A percentile compares a stretch with the other conserved stretches of the same genome.
These are phyloP conservation scores for Papilionanthe hybrid DNA, from an alignment of 116 monocot species.

Conservation along the genomic window DNA sequence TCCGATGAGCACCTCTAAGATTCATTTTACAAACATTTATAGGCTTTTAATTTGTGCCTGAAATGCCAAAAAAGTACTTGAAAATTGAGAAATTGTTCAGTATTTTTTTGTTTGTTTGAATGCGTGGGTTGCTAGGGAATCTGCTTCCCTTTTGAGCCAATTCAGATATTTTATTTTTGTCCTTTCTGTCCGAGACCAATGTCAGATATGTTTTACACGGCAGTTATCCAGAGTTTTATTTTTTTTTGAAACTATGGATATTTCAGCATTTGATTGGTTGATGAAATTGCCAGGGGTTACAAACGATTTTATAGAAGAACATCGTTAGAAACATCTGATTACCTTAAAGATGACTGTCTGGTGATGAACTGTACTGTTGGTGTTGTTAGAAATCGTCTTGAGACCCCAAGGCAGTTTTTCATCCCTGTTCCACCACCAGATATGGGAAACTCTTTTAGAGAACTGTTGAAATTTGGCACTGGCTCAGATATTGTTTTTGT, in stretches of 20 bases:
- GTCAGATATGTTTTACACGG: not conserved
- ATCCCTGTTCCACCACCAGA: conserved; percentile 18
- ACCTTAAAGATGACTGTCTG: conserved; percentile 26
- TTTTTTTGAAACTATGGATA: not conserved
- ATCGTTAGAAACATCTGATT: conserved; percentile 24
- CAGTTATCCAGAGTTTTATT: not conserved
- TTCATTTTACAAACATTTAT: too few relatives aligned
- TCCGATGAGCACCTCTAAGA: too few relatives aligned
- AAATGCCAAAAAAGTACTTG: not conserved
- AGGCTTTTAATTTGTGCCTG: too few relatives aligned
- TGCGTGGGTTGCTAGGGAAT: not conserved
- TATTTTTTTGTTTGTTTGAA: not conserved
- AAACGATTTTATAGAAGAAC: conserved; percentile 22
- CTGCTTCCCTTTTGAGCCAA: not conserved
- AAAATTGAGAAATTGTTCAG: not conserved
- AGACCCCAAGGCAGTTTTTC: conserved; percentile 14
- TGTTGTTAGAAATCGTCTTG: conserved; percentile 23
- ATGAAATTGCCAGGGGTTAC: conserved; percentile 21
- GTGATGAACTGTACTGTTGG: conserved; percentile 30
- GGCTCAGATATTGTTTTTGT: conserved; percentile 25
- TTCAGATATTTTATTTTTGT: not conserved
- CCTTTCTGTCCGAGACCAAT: not conserved
- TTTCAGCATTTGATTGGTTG: conserved; percentile 1
- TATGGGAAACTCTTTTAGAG: conserved; percentile 15
- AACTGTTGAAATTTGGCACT: conserved; percentile 18